Evolutionary conservation across 805 yeast genomes (phyloP), one percentile per base, ranked within the genome.

Genomic region (Saccharomycopsis sp.): DNA sequence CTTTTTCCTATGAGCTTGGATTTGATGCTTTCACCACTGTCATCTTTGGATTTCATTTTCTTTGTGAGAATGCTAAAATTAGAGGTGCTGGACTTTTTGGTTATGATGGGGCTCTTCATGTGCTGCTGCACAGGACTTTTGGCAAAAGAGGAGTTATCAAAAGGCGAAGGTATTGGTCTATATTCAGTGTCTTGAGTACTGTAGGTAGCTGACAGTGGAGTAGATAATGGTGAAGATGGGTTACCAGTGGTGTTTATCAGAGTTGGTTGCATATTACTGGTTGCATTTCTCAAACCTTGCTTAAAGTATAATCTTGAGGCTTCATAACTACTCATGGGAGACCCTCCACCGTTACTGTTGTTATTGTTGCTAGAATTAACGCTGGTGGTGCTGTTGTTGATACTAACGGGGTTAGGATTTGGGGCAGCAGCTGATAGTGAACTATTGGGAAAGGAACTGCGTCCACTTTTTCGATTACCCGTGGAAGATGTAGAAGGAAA

Each of bases 231-330:
- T 4, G 43, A 34, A 15, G 36, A 16, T 17, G 5, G 21, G 15
- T n/a, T 7, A 8, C 26, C 23, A 38, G 9, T 17, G 26, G 16
- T 34, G 26, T 6, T 22, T 10, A 16, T 20, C 25, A 15, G 22
- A n/a, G 16, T 4, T 4, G 30, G 30, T 13, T 19, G 8, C 13
- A 26, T 26, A 9, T 13, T n/a, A 17, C 30, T 20, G 18, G 36
- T 31, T 35, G 20, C 26, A 32, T 26, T 40, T 13, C 47, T 31
- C 21, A 29, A 10, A 15, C 30, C 30, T 17, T 36, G 36, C 31
- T 42, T 39, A 33, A 45, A 42, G 21, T 45, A 45, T 12, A 42
- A n/a, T 29, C 46, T 35, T 10, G 43, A 39, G n/a, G 49, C 49
- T 29, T 45, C 49, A 21, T 45, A 45, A 25, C 32, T 38, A 12